Percentiles rank a stretch among this genome's conserved stretches.
Conservation (phyloP, 129 eudicot species). For the Scalesia atractyloides region DNA sequence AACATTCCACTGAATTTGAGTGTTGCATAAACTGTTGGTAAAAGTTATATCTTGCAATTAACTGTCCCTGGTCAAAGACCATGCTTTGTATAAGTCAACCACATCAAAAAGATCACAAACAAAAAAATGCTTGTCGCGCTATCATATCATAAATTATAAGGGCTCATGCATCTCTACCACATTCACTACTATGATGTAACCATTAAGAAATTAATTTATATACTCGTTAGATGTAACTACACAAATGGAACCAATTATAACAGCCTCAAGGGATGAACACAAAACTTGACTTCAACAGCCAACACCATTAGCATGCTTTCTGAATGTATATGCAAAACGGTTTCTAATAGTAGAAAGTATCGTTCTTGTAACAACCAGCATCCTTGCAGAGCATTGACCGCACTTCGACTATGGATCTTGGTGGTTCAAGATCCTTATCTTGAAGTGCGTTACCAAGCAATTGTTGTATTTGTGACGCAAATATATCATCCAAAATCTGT, state of each 20-base stretch:
- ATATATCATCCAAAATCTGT: slow-evolving; percentile 76
- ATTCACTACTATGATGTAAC: slow-evolving; percentile 8
- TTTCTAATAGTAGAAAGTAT: slow-evolving; percentile 55
- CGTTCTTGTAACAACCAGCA: slow-evolving; percentile 51
- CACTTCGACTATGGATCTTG: slow-evolving; percentile 66
- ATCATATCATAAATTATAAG: slow-evolving; percentile 15
- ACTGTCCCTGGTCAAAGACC: neutral
- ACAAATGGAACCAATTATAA: neutral
- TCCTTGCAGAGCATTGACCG: slow-evolving; percentile 79
- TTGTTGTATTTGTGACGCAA: slow-evolving; percentile 81
- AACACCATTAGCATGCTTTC: slow-evolving; percentile 26
- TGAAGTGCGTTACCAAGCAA: slow-evolving; percentile 67
- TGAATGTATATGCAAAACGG: slow-evolving; percentile 38
- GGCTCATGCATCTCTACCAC: slow-evolving; percentile 7
- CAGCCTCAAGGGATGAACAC: slow-evolving; percentile 19
- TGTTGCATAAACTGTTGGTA: too few species aligned
- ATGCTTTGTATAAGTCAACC: slow-evolving; percentile 1
- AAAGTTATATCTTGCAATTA: neutral
- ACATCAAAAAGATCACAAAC: slow-evolving; percentile 16
- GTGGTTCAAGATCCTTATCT: slow-evolving; percentile 74
- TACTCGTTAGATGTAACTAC: slow-evolving; percentile 26
- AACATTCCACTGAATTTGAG: too few species aligned
- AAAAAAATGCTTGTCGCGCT: neutral
- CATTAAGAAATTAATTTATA: slow-evolving; percentile 21
- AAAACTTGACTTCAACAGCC: slow-evolving; percentile 18